phyloP scores from a whole-genome alignment of 192 early-diverging fungal genomes.

The Thamnidium elegans region DNA sequence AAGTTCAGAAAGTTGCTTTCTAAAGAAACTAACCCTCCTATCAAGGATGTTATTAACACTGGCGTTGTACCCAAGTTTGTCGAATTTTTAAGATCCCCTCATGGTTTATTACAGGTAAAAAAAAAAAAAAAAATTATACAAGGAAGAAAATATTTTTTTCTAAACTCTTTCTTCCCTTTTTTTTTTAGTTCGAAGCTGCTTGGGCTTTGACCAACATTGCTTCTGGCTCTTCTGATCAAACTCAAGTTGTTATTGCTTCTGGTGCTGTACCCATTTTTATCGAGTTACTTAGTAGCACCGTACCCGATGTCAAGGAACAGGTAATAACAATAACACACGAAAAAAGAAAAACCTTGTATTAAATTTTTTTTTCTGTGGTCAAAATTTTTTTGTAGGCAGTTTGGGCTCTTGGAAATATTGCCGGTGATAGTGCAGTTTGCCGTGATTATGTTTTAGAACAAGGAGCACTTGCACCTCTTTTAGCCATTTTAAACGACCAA shows the following conservation, averaged over 20 bases:
- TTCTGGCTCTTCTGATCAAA: conserved; percentile 45
- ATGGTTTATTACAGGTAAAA: conserved; percentile 35
- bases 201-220: conserved; percentile 56
- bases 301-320: conserved; percentile 43
- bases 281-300: conserved; percentile 32
- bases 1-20: conserved; percentile 50
- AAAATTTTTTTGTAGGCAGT: conserved; percentile 32
- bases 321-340: conserved; percentile 21
- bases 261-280: conserved; percentile 51
- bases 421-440: conserved; percentile 42
- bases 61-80: conserved; percentile 52
- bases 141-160: background rate
- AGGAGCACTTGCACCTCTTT: conserved; percentile 32
- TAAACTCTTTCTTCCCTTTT: conserved; percentile 8
- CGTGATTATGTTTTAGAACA: conserved; percentile 44
- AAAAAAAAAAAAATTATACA: background rate
- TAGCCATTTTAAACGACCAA: conserved; percentile 32
- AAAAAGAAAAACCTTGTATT: conserved; percentile 2
- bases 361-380: background rate
- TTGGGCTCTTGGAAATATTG: conserved; percentile 56
- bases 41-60: conserved; percentile 45
- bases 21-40: conserved; percentile 50
- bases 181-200: conserved; percentile 49
- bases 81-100: conserved; percentile 43
- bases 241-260: conserved; percentile 40